Conservation (phyloP, 495 filamentous ascomycete genomes). For the Tetracladium setigerum region DNA sequence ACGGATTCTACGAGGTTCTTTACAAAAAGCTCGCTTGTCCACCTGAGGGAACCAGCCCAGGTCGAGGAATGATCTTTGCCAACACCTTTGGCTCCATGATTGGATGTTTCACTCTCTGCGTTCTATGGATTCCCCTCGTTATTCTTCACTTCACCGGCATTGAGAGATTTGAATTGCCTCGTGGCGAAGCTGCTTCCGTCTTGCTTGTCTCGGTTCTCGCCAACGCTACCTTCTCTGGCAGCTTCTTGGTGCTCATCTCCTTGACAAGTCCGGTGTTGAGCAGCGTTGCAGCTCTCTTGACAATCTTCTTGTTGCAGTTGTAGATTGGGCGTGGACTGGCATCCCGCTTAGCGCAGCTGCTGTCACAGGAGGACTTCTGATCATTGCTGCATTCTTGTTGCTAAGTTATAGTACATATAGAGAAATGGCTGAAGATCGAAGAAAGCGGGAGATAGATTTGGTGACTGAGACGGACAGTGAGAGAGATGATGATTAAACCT, state of each 20-base stretch:
- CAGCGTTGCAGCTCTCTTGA: conserved; percentile 84
- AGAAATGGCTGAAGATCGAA: conserved; percentile 81
- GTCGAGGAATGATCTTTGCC: conserved; percentile 83
- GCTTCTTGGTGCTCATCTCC: conserved; percentile 85
- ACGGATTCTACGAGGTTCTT: conserved; percentile 93
- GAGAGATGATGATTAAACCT: conserved; percentile 15
- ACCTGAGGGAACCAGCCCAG: conserved; percentile 75
- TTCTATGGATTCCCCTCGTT: conserved; percentile 90
- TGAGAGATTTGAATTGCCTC: conserved; percentile 78
- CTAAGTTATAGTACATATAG: conserved; percentile 86
- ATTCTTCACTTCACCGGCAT: conserved; percentile 68
- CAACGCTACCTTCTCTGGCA: conserved; percentile 88
- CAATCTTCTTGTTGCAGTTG: conserved; percentile 94
- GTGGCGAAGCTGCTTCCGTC: conserved; percentile 67
- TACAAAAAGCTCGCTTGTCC: conserved; percentile 92
- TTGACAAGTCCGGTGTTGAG: conserved; percentile 88
- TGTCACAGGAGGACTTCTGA: conserved; percentile 74
- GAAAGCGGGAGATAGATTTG: conserved; percentile 44
- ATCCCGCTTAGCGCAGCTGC: conserved; percentile 64
- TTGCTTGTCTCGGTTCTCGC: conserved; percentile 71
- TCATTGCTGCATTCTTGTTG: conserved; percentile 77
- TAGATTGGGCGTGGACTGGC: conserved; percentile 79
- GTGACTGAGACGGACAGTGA: conserved; percentile 17
- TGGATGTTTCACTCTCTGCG: conserved; percentile 70
- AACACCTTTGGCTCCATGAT: conserved; percentile 85